Conservation (phyloP, 1,139 yeast genomes). For the Kodamaea sp. region DNA sequence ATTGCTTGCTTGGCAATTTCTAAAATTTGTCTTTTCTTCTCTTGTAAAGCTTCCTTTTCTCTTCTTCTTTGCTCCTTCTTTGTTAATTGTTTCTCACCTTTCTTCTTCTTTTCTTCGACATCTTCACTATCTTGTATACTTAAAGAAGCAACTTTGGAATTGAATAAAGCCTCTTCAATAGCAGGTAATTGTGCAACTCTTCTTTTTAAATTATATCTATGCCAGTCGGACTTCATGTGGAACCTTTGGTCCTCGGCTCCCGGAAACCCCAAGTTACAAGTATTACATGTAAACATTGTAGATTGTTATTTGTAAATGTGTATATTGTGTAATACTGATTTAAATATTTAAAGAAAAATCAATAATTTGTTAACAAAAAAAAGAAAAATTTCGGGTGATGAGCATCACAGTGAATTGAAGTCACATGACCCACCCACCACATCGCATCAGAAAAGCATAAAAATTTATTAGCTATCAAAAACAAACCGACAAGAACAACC, state of each 20-base stretch:
- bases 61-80: slow-evolving; percentile 63
- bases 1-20: slow-evolving; percentile 60
- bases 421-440: background rate
- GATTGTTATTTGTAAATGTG: background rate
- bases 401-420: slow-evolving; percentile 2
- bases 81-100: slow-evolving; percentile 37
- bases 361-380: background rate
- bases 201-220: slow-evolving; percentile 59
- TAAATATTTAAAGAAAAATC: background rate
- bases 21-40: slow-evolving; percentile 57
- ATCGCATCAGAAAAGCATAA: slow-evolving; percentile 1
- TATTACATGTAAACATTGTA: slow-evolving; percentile 39
- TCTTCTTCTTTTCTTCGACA: slow-evolving; percentile 16
- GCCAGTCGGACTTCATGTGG: slow-evolving; percentile 73
- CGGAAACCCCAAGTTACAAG: slow-evolving; percentile 41
- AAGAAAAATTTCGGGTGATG: background rate
- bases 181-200: slow-evolving; percentile 58
- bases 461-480: background rate
- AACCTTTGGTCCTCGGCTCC: slow-evolving; percentile 40
- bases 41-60: slow-evolving; percentile 61
- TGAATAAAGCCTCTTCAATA: slow-evolving; percentile 47
- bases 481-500: background rate
- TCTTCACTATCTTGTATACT: slow-evolving; percentile 19
- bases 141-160: slow-evolving; percentile 41
- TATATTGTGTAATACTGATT: background rate